phyloP scores from a whole-genome alignment of 2,329 filamentous ascomycete species.

The Claviceps sp. region DNA sequence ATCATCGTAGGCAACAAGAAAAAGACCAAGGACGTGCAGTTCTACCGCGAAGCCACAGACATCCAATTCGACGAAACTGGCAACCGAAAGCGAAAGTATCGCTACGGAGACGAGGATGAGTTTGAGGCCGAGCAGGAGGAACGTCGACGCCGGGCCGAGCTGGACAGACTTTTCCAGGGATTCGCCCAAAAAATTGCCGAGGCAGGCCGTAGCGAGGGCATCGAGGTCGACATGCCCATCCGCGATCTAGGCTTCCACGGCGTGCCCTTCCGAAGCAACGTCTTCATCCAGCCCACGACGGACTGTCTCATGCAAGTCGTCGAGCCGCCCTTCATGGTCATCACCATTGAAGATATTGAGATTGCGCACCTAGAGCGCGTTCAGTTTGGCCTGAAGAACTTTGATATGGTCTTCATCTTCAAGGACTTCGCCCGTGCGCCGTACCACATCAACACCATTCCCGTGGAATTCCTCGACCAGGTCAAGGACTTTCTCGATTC shows the following conservation, averaged over 20 bases:
- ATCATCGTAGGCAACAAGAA: slow-evolving; percentile 96
- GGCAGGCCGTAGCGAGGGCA: slow-evolving; percentile 76
- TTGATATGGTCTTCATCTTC: slow-evolving; percentile 96
- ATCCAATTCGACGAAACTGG: slow-evolving; percentile 98
- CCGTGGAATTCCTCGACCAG: slow-evolving; percentile 82
- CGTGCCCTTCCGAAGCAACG: slow-evolving; percentile 90
- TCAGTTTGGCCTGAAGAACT: slow-evolving; percentile 94
- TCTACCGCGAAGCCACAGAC: slow-evolving; percentile 93
- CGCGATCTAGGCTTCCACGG: slow-evolving; percentile 93
- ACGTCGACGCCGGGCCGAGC: slow-evolving; percentile 73
- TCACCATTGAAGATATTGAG: slow-evolving; percentile 92
- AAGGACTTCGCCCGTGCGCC: slow-evolving; percentile 90
- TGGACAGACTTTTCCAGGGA: slow-evolving; percentile 89
- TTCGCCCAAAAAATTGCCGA: slow-evolving; percentile 98
- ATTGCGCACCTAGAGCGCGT: slow-evolving; percentile 93
- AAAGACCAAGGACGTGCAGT: slow-evolving; percentile 98
- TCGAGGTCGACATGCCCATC: slow-evolving; percentile 93
- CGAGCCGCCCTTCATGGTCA: slow-evolving; percentile 90
- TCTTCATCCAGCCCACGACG: slow-evolving; percentile 89
- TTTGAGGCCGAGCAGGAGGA: slow-evolving; percentile 98
- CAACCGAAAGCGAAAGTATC: slow-evolving; percentile 93
- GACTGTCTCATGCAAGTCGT: slow-evolving; percentile 95
- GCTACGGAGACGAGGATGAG: slow-evolving; percentile 95
- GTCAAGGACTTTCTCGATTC: slow-evolving; percentile 98
- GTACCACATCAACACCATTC: slow-evolving; percentile 94